Evolutionary conservation across 2,329 filamentous ascomycete genomes (phyloP).

Genomic region (Oidium heveae): DNA sequence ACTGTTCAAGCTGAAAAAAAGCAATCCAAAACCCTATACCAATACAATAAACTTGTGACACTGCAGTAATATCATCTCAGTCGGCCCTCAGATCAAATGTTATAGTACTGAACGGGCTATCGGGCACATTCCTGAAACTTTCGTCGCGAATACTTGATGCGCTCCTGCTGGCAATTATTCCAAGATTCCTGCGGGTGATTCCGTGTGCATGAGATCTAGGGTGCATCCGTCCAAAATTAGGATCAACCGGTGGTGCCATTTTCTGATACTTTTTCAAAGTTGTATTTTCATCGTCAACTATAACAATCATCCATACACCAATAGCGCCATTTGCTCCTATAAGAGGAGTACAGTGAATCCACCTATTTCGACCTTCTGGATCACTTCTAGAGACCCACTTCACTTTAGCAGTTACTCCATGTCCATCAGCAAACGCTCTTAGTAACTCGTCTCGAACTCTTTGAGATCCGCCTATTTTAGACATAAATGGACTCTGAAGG

Average conservation of each 20-base stretch:
- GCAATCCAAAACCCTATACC: too few species aligned
- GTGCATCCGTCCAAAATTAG: constrained; percentile 7
- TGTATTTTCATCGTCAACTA: constrained; percentile 35
- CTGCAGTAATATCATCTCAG: neutral
- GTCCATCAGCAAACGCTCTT: constrained; percentile 38
- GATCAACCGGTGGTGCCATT: constrained; percentile 12
- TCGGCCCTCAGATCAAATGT: neutral
- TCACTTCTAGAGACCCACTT: constrained; percentile 34
- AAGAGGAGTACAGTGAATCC: constrained; percentile 57
- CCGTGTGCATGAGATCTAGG: neutral
- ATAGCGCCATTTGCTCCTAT: constrained; percentile 39
- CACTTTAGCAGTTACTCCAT: constrained; percentile 50
- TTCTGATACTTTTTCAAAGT: constrained; percentile 5
- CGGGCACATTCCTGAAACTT: constrained; percentile 3
- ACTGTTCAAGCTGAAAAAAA: too few species aligned
- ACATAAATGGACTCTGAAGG: constrained; percentile 31
- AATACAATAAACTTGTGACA: too few species aligned
- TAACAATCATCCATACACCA: constrained; percentile 56
- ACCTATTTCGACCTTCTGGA: constrained; percentile 31
- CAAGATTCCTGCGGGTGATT: neutral
- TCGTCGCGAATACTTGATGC: constrained; percentile 1
- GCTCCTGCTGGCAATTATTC: neutral
- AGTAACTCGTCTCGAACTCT: constrained; percentile 23
- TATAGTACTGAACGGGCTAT: neutral
- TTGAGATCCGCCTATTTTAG: constrained; percentile 24